Conservation (phyloP, 2,329 filamentous ascomycete species). For the Fusarium fracticaudum region DNA sequence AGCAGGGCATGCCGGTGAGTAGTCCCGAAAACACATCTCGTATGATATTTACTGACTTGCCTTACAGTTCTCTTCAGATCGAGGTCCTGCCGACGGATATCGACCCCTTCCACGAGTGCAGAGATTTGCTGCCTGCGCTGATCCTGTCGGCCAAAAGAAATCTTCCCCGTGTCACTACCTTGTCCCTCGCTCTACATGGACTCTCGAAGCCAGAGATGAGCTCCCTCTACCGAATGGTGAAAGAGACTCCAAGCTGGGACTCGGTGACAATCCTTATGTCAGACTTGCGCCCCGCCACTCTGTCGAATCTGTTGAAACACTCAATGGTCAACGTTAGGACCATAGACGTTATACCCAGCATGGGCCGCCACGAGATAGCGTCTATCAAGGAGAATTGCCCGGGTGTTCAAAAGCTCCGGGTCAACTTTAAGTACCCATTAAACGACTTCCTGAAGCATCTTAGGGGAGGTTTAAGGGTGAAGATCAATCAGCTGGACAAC, state of each 20-base stretch:
- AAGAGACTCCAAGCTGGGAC: neutral
- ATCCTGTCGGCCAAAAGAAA: accelerated
- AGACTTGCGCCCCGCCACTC: accelerated
- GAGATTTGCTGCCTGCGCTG: neutral
- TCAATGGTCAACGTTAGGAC: accelerated
- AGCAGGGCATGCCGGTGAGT: neutral
- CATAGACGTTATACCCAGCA: neutral
- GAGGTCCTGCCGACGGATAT: neutral
- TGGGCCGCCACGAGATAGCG: accelerated
- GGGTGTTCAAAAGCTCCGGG: accelerated
- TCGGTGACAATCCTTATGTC: accelerated
- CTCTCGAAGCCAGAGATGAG: neutral
- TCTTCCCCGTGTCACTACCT: accelerated
- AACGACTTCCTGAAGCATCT: neutral
- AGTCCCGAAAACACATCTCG: no score
- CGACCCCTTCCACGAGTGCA: neutral
- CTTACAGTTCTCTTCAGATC: neutral
- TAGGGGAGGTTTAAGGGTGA: neutral
- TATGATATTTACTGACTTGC: neutral
- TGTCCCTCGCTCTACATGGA: neutral
- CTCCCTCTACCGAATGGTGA: neutral
- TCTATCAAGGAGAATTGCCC: neutral
- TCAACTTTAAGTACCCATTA: accelerated
- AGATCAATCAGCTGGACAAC: neutral
- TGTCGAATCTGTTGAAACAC: accelerated